Evolutionary conservation across 768 basidiomycete species (phyloP).

Genomic region (Tulasnella calospora): DNA sequence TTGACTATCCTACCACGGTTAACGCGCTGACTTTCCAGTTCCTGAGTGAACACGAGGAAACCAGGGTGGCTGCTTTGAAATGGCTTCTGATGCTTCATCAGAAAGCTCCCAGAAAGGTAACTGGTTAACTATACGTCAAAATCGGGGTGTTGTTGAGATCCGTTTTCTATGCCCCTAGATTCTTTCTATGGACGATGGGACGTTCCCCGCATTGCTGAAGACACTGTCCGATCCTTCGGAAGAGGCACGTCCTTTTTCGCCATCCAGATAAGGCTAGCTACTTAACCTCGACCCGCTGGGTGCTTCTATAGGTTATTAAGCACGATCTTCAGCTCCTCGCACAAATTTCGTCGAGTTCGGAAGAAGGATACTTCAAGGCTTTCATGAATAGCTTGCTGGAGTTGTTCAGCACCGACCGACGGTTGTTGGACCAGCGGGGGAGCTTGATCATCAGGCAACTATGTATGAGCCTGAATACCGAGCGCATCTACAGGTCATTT

Average conservation of each 20-base stretch:
- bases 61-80: conserved; percentile 88
- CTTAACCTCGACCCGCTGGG: neutral
- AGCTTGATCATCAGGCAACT: conserved; percentile 94
- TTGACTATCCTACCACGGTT: conserved; percentile 91
- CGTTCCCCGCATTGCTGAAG: conserved; percentile 92
- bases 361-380: conserved; percentile 89
- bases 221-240: conserved; percentile 95
- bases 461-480: conserved; percentile 89
- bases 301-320: conserved; percentile 70
- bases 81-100: conserved; percentile 99
- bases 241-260: conserved; percentile 51
- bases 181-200: conserved; percentile 91
- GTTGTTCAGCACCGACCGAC: conserved; percentile 89
- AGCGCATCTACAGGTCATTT: conserved; percentile 90
- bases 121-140: neutral
- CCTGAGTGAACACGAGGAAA: conserved; percentile 93
- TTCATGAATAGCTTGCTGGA: conserved; percentile 95
- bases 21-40: conserved; percentile 91
- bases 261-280: neutral
- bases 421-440: conserved; percentile 83
- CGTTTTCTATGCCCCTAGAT: conserved; percentile 51
- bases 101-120: conserved; percentile 91
- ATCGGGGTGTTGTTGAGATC: neutral
- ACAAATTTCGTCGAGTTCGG: conserved; percentile 92
- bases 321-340: conserved; percentile 92